Percentiles rank a stretch among this genome's conserved stretches.
Evolutionary conservation across 1,284 basidiomycete genomes (phyloP).

Genomic region (Cryptococcus amylolentus): DNA sequence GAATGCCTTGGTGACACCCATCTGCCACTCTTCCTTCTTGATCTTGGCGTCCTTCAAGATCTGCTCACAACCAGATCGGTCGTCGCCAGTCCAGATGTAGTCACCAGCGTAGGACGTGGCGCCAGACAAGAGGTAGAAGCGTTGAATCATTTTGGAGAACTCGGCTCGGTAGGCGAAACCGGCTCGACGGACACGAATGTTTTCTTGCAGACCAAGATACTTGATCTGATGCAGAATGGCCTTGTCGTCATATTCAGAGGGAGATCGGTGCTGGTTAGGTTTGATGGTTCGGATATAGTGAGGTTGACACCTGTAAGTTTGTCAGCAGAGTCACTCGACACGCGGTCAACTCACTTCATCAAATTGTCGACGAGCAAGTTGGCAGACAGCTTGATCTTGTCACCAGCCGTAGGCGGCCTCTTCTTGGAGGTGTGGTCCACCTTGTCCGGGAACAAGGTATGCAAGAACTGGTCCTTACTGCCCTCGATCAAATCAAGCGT

Average conservation of each 20-base stretch:
- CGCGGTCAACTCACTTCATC: constrained; percentile 23
- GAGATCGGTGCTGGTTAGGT: constrained; percentile 93
- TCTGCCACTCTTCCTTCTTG: constrained; percentile 96
- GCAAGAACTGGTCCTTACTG: constrained; percentile 79
- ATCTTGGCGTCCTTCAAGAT: constrained; percentile 96
- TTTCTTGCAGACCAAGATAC: constrained; percentile 97
- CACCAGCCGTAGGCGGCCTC: constrained; percentile 93
- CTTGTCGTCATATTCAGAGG: constrained; percentile 88
- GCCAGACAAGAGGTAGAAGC: constrained; percentile 93
- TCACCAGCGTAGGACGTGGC: constrained; percentile 97
- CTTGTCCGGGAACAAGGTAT: constrained; percentile 86
- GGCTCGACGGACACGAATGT: constrained; percentile 93
- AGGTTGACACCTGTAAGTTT: constrained; percentile 82
- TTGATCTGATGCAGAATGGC: constrained; percentile 98
- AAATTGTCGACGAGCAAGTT: constrained; percentile 79
- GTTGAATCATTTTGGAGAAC: constrained; percentile 98
- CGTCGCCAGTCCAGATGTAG: constrained; percentile 92
- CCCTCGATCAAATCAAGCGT: constrained; percentile 81
- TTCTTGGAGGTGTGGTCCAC: constrained; percentile 97
- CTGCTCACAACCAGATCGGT: constrained; percentile 85
- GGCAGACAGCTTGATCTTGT: constrained; percentile 96
- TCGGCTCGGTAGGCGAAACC: constrained; percentile 86
- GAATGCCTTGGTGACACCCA: constrained; percentile 98
- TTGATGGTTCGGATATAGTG: constrained; percentile 99
- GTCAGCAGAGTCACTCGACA: background rate